Evolutionary conservation across 768 basidiomycete species (phyloP).

Genomic region (Tulasnella sp.): DNA sequence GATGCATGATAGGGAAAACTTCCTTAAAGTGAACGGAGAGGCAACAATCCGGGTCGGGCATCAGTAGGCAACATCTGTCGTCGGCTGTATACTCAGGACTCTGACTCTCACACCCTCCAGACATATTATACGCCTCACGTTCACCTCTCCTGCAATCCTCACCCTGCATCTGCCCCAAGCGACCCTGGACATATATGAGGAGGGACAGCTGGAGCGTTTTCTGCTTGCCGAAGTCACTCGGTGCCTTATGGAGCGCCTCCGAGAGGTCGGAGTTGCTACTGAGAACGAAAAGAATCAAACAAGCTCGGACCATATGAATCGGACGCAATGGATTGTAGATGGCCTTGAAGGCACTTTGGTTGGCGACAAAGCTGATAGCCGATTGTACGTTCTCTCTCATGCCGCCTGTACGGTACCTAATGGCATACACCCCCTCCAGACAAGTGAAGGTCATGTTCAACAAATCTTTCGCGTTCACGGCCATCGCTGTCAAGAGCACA

Average conservation of each 20-base stretch:
- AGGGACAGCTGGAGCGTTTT: slow-evolving; percentile 71
- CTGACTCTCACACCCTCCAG: slow-evolving; percentile 40
- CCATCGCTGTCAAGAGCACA: slow-evolving; percentile 8
- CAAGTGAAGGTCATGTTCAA: slow-evolving; percentile 26
- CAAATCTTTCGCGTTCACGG: slow-evolving; percentile 22
- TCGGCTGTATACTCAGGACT: neutral
- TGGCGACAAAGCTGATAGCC: slow-evolving; percentile 15
- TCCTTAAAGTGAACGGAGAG: slow-evolving; percentile 60
- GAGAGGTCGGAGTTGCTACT: slow-evolving; percentile 21
- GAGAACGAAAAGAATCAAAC: neutral
- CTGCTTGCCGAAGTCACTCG: slow-evolving; percentile 73
- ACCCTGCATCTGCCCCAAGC: slow-evolving; percentile 79
- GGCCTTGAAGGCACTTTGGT: slow-evolving; percentile 27
- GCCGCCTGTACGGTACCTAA: neutral
- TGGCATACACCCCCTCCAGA: neutral
- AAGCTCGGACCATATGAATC: neutral
- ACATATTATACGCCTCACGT: slow-evolving; percentile 70
- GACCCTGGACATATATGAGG: slow-evolving; percentile 65
- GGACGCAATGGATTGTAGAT: slow-evolving; percentile 27
- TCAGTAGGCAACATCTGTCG: slow-evolving; percentile 44
- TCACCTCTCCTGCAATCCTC: slow-evolving; percentile 68
- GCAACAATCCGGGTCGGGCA: slow-evolving; percentile 66
- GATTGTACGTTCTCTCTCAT: slow-evolving; percentile 10
- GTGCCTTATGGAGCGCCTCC: slow-evolving; percentile 54
- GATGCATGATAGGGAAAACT: slow-evolving; percentile 39